These are phyloP conservation scores for Aotearoamyces nothofagi DNA, from an alignment of 2,329 filamentous ascomycete genomes.

Conservation along the genomic window DNA sequence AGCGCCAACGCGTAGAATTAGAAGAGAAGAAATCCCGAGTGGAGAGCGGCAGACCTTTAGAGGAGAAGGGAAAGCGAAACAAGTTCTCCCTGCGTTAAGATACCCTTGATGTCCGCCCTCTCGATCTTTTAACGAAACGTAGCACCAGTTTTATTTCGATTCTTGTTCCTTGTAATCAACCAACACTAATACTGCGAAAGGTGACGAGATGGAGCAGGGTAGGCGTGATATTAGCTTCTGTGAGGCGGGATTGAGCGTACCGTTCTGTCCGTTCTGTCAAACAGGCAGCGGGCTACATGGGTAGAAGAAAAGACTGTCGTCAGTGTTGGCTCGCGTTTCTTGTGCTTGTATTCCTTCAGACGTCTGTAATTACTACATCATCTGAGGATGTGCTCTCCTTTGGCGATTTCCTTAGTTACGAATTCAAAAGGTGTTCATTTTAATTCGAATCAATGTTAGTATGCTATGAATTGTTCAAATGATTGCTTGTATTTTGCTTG, in stretches of 20 bases:
- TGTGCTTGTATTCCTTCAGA: not conserved
- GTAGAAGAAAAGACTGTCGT: not conserved
- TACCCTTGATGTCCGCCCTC: conserved; percentile 2
- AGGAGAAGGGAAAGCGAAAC: conserved; percentile 98
- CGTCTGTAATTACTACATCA: not conserved
- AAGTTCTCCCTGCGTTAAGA: conserved; percentile 92
- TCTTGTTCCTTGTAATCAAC: not conserved
- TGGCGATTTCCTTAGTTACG: not conserved
- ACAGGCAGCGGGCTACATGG: not conserved
- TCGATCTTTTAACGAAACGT: not conserved
- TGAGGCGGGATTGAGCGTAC: not conserved
- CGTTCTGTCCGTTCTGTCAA: not conserved
- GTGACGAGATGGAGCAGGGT: not conserved
- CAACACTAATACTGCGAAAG: not conserved
- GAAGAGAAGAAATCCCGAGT: conserved; percentile 97
- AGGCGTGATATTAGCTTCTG: conserved; percentile 1
- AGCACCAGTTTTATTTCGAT: not conserved
- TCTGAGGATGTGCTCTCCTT: not conserved
- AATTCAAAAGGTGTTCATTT: not conserved
- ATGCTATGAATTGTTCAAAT: not conserved
- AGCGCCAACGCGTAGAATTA: conserved; percentile 84
- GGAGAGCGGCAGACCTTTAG: conserved; percentile 88
- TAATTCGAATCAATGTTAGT: not conserved
- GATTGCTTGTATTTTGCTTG: not conserved
- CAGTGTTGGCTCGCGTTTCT: not conserved